Percentiles rank a stretch among this genome's conserved stretches.
phyloP scores from a whole-genome alignment of 495 filamentous ascomycete genomes.

The Xylaria nigripes region DNA sequence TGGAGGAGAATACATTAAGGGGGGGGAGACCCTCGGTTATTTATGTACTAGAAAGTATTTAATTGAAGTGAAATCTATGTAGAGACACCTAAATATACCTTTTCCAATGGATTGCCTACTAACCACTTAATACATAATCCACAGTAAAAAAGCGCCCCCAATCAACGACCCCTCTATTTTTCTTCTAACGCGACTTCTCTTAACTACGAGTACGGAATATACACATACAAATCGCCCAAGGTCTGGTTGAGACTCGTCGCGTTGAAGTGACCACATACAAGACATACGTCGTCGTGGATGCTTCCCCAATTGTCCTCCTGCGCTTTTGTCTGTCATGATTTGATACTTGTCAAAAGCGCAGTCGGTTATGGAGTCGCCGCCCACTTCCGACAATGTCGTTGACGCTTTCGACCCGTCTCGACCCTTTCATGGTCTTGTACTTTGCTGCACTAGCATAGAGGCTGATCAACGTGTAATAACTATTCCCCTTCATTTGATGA shows the following conservation, averaged over 20 bases:
- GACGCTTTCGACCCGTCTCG: conserved; percentile 39
- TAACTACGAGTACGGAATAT: background rate
- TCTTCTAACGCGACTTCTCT: background rate
- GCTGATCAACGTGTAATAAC: conserved; percentile 66
- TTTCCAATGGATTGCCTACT: too few species aligned
- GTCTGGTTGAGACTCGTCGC: background rate
- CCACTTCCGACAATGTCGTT: conserved; percentile 18
- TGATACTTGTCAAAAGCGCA: background rate
- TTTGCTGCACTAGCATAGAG: conserved; percentile 86
- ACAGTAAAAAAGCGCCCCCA: background rate
- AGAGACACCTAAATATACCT: too few species aligned
- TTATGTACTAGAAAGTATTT: too few species aligned
- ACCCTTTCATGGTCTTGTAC: conserved; percentile 70
- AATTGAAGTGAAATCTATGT: too few species aligned
- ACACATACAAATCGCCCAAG: background rate
- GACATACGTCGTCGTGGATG: too few species aligned
- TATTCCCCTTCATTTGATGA: background rate
- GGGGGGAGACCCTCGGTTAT: too few species aligned
- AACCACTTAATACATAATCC: too few species aligned
- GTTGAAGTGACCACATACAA: too few species aligned
- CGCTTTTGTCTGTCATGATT: background rate
- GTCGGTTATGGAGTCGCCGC: conserved; percentile 17
- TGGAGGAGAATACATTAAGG: too few species aligned
- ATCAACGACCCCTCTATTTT: background rate
- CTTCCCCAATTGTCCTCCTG: background rate